phyloP scores from a whole-genome alignment of 73 alveolate genomes.

The Paramecium octaurelia region DNA sequence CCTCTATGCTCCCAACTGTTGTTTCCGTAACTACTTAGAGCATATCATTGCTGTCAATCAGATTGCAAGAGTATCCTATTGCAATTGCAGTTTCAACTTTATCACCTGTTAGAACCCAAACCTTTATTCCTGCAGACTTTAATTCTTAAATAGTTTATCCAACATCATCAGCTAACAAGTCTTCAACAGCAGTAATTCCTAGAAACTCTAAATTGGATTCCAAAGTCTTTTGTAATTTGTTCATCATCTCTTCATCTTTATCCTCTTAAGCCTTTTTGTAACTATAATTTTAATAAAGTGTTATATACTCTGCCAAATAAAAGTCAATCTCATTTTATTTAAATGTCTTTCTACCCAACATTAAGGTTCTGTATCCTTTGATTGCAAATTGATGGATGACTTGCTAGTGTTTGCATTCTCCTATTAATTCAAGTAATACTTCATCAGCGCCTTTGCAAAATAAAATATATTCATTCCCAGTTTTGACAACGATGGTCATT shows the following conservation, averaged over 20 bases:
- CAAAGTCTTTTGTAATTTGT: constrained; percentile 74
- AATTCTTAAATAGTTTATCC: constrained; percentile 77
- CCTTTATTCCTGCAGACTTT: constrained; percentile 84
- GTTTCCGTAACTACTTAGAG: constrained; percentile 64
- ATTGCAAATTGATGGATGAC: constrained; percentile 8
- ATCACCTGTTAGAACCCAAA: constrained; percentile 98
- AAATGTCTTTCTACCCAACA: constrained; percentile 62
- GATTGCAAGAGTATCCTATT: constrained; percentile 86
- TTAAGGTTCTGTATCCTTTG: constrained; percentile 70
- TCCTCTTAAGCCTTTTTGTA: constrained; percentile 17
- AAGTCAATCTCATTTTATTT: constrained; percentile 53
- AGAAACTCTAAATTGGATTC: constrained; percentile 82
- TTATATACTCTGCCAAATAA: neutral
- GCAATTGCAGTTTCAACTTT: constrained; percentile 93
- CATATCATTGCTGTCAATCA: constrained; percentile 65
- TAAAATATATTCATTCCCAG: constrained; percentile 69
- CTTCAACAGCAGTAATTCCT: constrained; percentile 96
- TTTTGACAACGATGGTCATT: constrained; percentile 77
- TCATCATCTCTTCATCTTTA: constrained; percentile 78
- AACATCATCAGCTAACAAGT: constrained; percentile 86
- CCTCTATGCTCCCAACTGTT: constrained; percentile 21
- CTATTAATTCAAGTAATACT: constrained; percentile 64
- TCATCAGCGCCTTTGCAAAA: constrained; percentile 95
- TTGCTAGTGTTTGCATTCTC: constrained; percentile 1
- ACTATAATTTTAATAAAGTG: neutral